Conservation (phyloP, 1,284 basidiomycete genomes). For the Apiotrichum porosum region DNA sequence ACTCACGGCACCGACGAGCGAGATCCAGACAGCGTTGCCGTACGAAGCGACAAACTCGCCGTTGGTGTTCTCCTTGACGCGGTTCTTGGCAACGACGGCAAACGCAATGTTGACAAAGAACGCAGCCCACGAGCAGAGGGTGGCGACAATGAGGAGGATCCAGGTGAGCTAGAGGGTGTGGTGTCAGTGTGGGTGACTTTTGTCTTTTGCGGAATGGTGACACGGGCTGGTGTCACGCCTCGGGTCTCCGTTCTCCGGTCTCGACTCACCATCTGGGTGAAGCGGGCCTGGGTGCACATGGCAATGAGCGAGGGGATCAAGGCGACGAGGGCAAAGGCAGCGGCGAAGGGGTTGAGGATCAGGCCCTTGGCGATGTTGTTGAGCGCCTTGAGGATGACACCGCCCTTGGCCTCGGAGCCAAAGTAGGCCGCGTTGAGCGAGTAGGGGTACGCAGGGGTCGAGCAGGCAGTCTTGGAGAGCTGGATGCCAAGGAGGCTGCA, state of each 20-base stretch:
- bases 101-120: slow-evolving; percentile 11
- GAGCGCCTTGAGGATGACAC: slow-evolving; percentile 4
- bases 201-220: no score
- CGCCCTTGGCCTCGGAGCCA: slow-evolving; percentile 1
- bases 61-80: slow-evolving; percentile 4
- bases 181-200: no score
- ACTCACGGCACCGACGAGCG: slow-evolving; percentile 5
- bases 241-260: no score
- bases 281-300: slow-evolving; percentile 6
- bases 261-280: slow-evolving; percentile 1
- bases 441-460: slow-evolving; percentile 4
- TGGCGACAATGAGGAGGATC: slow-evolving; percentile 6
- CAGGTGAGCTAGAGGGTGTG: not conserved
- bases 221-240: no score
- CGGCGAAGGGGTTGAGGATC: slow-evolving; percentile 9
- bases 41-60: slow-evolving; percentile 1
- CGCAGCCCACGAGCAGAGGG: slow-evolving; percentile 4
- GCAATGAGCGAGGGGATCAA: slow-evolving; percentile 8
- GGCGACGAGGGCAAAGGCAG: slow-evolving; percentile 4
- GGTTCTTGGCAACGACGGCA: not conserved
- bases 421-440: slow-evolving; percentile 4
- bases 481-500: slow-evolving; percentile 3
- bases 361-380: slow-evolving; percentile 6
- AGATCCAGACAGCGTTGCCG: slow-evolving; percentile 10
- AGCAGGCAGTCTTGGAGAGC: slow-evolving; percentile 5